Conservation (phyloP, 352 stramenopile genomes). For the Phytophthora vignae region DNA sequence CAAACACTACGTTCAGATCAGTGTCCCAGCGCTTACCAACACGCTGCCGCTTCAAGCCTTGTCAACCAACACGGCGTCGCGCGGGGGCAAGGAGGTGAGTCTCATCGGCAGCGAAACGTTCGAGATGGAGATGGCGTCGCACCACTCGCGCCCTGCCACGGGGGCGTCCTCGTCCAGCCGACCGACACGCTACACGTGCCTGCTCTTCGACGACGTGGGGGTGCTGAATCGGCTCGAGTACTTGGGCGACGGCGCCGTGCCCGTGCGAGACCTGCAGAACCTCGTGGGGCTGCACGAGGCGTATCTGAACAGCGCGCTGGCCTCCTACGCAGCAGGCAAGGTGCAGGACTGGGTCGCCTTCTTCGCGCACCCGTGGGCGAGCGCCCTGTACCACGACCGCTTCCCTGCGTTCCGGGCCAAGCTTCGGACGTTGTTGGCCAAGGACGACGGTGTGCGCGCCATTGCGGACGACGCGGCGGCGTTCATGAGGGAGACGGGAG, state of each 20-base stretch:
- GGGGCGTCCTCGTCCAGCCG: slow-evolving; percentile 8
- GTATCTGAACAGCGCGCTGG: slow-evolving; percentile 86
- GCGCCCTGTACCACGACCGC: slow-evolving; percentile 79
- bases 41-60: slow-evolving; percentile 69
- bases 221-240: slow-evolving; percentile 80
- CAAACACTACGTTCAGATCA: slow-evolving; percentile 80
- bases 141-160: slow-evolving; percentile 24
- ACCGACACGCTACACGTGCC: slow-evolving; percentile 59
- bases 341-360: slow-evolving; percentile 89
- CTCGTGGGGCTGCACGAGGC: slow-evolving; percentile 87
- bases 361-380: slow-evolving; percentile 82
- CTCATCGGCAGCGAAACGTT: slow-evolving; percentile 27
- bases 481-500: slow-evolving; percentile 71
- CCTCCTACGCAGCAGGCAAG: slow-evolving; percentile 72
- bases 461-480: slow-evolving; percentile 67
- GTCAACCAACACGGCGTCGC: slow-evolving; percentile 50
- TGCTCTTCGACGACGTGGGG: slow-evolving; percentile 83
- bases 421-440: slow-evolving; percentile 64
- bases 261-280: slow-evolving; percentile 74
- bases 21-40: slow-evolving; percentile 71
- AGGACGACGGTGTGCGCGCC: slow-evolving; percentile 74
- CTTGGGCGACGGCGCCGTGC: slow-evolving; percentile 58
- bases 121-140: slow-evolving; percentile 17
- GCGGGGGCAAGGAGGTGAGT: slow-evolving; percentile 15
- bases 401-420: slow-evolving; percentile 76